phyloP scores from a whole-genome alignment of 176 grass and related monocot genomes.

The Carex littledalei region DNA sequence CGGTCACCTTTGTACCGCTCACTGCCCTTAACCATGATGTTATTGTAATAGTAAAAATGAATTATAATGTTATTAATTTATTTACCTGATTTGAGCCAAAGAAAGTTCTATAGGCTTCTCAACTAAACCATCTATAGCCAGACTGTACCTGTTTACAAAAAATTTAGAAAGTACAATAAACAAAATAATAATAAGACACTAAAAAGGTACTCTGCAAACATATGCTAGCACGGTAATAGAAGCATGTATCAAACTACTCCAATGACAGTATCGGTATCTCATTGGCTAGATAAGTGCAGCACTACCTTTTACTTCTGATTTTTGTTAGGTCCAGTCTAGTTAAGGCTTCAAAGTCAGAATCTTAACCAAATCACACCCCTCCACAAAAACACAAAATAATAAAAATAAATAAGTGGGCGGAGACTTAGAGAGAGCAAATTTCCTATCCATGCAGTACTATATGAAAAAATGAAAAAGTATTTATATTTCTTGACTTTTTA shows the following conservation, averaged over 20 bases:
- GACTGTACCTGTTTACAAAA: conserved; percentile 53
- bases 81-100: conserved; percentile 83
- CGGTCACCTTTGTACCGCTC: too few relatives aligned
- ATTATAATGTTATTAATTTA: neutral
- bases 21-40: too few relatives aligned
- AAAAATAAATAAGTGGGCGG: too few relatives aligned
- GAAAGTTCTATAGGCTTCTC: conserved; percentile 58
- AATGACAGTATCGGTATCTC: neutral
- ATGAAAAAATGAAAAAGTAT: too few relatives aligned
- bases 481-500: too few relatives aligned
- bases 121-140: conserved; percentile 71
- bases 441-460: too few relatives aligned
- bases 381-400: too few relatives aligned
- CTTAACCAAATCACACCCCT: too few relatives aligned
- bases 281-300: neutral
- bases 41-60: too few relatives aligned
- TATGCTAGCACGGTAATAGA: neutral
- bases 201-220: neutral
- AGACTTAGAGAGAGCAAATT: too few relatives aligned
- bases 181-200: neutral
- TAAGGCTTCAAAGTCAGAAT: neutral
- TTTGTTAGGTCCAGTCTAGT: neutral
- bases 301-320: neutral
- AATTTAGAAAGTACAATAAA: neutral
- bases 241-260: neutral